Evolutionary conservation across 495 filamentous ascomycete species (phyloP).

Genomic region (Amniculicola lignicola): DNA sequence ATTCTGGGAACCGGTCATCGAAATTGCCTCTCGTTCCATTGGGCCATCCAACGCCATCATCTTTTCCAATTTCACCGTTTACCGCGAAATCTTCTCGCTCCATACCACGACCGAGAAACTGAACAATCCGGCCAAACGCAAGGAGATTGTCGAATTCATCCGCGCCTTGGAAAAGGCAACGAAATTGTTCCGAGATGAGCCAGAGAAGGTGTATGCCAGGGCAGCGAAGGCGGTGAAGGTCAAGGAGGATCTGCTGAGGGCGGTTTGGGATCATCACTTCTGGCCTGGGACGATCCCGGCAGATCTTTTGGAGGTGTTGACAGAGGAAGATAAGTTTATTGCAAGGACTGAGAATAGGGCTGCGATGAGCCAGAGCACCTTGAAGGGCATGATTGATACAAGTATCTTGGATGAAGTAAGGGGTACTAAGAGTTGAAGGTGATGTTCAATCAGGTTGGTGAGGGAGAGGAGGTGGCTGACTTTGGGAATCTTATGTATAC

Average conservation of each 20-base stretch:
- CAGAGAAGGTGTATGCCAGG: slow-evolving; percentile 37
- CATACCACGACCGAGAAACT: slow-evolving; percentile 45
- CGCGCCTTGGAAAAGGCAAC: slow-evolving; percentile 41
- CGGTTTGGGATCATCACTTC: slow-evolving; percentile 44
- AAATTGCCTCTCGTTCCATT: slow-evolving; percentile 40
- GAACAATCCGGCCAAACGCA: slow-evolving; percentile 36
- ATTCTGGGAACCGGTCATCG: slow-evolving; percentile 47
- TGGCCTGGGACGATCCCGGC: slow-evolving; percentile 41
- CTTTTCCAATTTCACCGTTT: slow-evolving; percentile 42
- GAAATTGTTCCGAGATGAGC: slow-evolving; percentile 38
- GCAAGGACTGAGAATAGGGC: slow-evolving; percentile 37
- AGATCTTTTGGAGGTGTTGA: slow-evolving; percentile 43
- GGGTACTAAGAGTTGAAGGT: too few relatives aligned
- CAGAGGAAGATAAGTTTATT: slow-evolving; percentile 44
- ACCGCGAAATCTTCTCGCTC: slow-evolving; percentile 48
- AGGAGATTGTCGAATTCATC: slow-evolving; percentile 45
- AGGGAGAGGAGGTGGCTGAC: too few relatives aligned
- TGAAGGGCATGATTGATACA: slow-evolving; percentile 40
- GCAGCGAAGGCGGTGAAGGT: slow-evolving; percentile 40
- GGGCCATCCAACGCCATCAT: slow-evolving; percentile 35
- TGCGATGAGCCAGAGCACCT: slow-evolving; percentile 34
- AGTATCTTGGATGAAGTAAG: slow-evolving; percentile 34
- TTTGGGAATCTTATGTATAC: too few relatives aligned
- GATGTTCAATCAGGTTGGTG: too few relatives aligned
- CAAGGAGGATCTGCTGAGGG: slow-evolving; percentile 38